Evolutionary conservation across 441 rosid genomes (phyloP).

Genomic region (Gossypium davidsonii): DNA sequence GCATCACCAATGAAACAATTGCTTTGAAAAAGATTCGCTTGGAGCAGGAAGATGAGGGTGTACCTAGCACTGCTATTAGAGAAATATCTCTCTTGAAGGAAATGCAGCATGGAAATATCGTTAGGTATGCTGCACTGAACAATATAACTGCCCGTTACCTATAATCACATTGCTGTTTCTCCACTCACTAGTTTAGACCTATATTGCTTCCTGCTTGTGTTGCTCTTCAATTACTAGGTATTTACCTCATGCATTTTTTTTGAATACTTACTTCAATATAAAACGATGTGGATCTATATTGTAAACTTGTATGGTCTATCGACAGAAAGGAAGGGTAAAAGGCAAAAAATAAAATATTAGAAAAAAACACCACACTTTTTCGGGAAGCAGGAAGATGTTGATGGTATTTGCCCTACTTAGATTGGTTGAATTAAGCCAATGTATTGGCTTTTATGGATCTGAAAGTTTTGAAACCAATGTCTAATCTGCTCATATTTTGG

Average conservation of each 20-base stretch:
- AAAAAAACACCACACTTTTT: neutral
- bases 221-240: neutral
- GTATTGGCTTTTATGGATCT: neutral
- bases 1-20: slow-evolving; percentile 74
- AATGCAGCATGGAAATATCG: slow-evolving; percentile 93
- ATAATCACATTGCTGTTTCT: neutral
- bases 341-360: neutral
- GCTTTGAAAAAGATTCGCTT: slow-evolving; percentile 75
- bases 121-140: slow-evolving; percentile 39
- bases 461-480: neutral
- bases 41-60: slow-evolving; percentile 90
- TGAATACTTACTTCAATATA: neutral
- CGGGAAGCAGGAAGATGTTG: neutral
- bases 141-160: neutral
- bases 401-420: neutral
- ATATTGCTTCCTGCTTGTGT: slow-evolving; percentile 5
- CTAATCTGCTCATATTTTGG: neutral
- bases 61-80: slow-evolving; percentile 85
- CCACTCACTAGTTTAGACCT: neutral
- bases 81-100: slow-evolving; percentile 85
- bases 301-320: neutral
- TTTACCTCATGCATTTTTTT: neutral
- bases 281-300: neutral
- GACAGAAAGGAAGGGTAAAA: neutral
- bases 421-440: neutral